Evolutionary conservation across 768 basidiomycete genomes (phyloP).

Genomic region (Auriscalpium orientale): DNA sequence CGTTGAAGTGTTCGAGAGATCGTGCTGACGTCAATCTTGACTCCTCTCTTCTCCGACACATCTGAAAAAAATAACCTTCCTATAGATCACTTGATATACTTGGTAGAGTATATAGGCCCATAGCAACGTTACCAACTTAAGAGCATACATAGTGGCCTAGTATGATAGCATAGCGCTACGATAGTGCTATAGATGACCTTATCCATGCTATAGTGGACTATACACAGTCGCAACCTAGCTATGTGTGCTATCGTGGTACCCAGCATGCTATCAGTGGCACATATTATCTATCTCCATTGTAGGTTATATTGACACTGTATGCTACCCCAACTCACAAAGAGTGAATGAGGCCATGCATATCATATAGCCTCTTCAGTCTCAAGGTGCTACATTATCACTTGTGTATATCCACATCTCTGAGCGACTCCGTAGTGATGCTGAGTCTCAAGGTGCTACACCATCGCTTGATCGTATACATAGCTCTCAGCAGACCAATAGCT

Average conservation of each 20-base stretch:
- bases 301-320: background rate
- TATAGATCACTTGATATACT: background rate
- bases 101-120: background rate
- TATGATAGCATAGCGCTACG: background rate
- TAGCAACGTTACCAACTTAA: background rate
- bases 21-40: too few relatives aligned
- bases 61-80: background rate
- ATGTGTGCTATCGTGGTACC: too few relatives aligned
- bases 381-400: background rate
- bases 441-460: too few relatives aligned
- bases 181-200: background rate
- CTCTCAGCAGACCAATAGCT: background rate
- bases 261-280: too few relatives aligned
- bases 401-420: background rate
- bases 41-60: too few relatives aligned
- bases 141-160: background rate
- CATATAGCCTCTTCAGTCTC: background rate
- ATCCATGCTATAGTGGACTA: background rate
- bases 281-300: background rate
- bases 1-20: too few relatives aligned
- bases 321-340: background rate
- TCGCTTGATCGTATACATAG: too few relatives aligned
- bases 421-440: too few relatives aligned
- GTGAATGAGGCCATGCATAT: background rate
- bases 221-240: background rate